Percentiles rank a stretch among this genome's conserved stretches.
phyloP scores from a whole-genome alignment of 2,329 filamentous ascomycete genomes.

The Dryadomyces sulphureus region DNA sequence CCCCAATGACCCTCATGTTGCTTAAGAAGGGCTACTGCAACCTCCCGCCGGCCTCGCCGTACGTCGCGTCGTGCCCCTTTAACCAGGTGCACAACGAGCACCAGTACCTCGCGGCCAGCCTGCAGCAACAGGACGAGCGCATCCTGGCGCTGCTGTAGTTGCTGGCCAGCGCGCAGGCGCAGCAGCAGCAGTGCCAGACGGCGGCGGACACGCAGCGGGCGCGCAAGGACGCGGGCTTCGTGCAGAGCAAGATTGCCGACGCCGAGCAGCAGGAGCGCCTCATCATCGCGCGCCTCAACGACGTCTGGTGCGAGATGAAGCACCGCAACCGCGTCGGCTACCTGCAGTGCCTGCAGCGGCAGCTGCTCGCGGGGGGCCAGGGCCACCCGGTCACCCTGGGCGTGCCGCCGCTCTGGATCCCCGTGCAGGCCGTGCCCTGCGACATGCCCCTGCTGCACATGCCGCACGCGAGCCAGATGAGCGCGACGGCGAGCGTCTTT shows the following conservation, averaged over 20 bases:
- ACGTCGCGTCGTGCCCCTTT: constrained; percentile 17
- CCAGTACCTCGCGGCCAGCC: constrained; percentile 26
- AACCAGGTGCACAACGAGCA: constrained; percentile 29
- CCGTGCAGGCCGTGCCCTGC: neutral
- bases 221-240: constrained; percentile 25
- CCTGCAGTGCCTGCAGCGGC: constrained; percentile 14
- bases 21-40: too few species aligned
- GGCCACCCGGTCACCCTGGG: neutral
- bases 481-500: neutral
- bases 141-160: constrained; percentile 23
- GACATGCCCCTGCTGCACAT: neutral
- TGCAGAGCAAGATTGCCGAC: constrained; percentile 28
- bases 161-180: constrained; percentile 22
- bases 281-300: constrained; percentile 29
- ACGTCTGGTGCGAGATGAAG: constrained; percentile 33
- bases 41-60: neutral
- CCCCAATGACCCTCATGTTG: too few species aligned
- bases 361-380: neutral
- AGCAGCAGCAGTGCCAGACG: constrained; percentile 7
- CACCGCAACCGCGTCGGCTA: constrained; percentile 25
- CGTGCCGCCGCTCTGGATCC: neutral
- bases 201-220: constrained; percentile 14
- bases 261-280: constrained; percentile 29
- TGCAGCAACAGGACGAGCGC: constrained; percentile 25
- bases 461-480: neutral